Evolutionary conservation across 1,139 yeast genomes (phyloP), one percentile per base, ranked within the genome.

Genomic region (Debaryomyces singareniensis): DNA sequence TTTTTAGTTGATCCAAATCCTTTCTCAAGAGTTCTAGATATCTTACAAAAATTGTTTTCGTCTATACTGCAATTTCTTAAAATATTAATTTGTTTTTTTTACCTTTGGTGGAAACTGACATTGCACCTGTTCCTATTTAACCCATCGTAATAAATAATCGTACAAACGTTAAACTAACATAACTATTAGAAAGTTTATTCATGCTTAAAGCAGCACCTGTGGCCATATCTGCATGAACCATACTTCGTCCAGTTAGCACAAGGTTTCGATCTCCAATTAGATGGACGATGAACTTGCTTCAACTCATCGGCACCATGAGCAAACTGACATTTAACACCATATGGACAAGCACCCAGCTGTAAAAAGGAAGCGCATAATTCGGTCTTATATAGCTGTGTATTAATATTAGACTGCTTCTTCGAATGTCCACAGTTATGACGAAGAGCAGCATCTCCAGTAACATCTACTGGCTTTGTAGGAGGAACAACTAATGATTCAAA

Each of bases 311-410:
- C 68, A 14, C 96, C 96, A 47, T 87, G 96, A 5, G 96, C 96
- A 68, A 87, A 87, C 58, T 87, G 96, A 53, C 96, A 87, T 59
- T 87, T 87, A 43, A 73, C 71, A 3, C 95, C 95, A 51, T 87
- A 87, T 6, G 95, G 95, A 54, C 96, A 87, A 11, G 52, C 46
- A 15, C 91, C 91, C 39, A 75, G 71, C 44, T 75, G 78, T 53
- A 78, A 73, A 53, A 68, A 87, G 23, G 89, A 78, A 22, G 80
- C 84, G 56, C 96, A 87, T 36, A 87, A 68, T 56, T 87, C 96
- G 0, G 96, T 87, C 61, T 87, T 87, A 70, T 86, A 87, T 29
- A 87, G 67, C 39, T 74, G 81, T 30, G 83, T 78, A 51, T 82
- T 83, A 35, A 79, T 70, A 25, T 53, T 49, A 14, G 58, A 54